Evolutionary conservation across 768 basidiomycete genomes (phyloP), one percentile per base, ranked within the genome.

Genomic region (Suillus decipiens): DNA sequence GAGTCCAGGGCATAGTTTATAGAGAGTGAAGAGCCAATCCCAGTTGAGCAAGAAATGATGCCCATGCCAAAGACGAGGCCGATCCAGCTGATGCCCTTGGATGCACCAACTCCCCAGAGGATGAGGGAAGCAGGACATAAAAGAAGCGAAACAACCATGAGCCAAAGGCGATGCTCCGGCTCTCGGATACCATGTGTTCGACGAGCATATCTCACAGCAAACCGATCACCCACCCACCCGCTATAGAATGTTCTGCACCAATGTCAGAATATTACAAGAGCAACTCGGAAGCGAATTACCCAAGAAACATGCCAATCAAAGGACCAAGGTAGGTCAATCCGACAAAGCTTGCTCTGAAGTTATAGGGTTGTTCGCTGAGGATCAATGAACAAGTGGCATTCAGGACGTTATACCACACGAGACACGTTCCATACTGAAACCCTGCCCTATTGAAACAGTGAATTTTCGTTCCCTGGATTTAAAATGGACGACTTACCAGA

Each of bases 361-460:
- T 66, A 51, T 70, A 70, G 3, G 69, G 69, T 19, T 64, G 34
- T n/a, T 42, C 45, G 19, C 69, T 68, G 31, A 70, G 48, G 12
- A 70, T 70, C 50, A 67, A 57, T 7, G 69, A 70, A 31, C 59
- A 64, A 1, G 69, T 70, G 36, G 66, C 69, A 45, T 70, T 70
- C 45, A 70, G 64, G 10, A 70, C 69, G 31, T 70, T 70, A 43
- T 68, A 70, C 69, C 69, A 70, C 53, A 70, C 66, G 11, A 70
- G 63, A 63, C 64, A 64, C 1, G 61, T 58, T 9, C 69, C 69
- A 37, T 70, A 70, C 47, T 68, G 69, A 43, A 70, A 70, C 34
- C 66, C 66, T 53, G 67, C 66, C 69, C 66, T 70, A 28, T 50
- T 43, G 33, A 34, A 41, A 17, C 7, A 51, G 45, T 58, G 9